Evolutionary conservation across 805 yeast species (phyloP), one percentile per base, ranked within the genome.

Genomic region (Nakazawaea holstii): DNA sequence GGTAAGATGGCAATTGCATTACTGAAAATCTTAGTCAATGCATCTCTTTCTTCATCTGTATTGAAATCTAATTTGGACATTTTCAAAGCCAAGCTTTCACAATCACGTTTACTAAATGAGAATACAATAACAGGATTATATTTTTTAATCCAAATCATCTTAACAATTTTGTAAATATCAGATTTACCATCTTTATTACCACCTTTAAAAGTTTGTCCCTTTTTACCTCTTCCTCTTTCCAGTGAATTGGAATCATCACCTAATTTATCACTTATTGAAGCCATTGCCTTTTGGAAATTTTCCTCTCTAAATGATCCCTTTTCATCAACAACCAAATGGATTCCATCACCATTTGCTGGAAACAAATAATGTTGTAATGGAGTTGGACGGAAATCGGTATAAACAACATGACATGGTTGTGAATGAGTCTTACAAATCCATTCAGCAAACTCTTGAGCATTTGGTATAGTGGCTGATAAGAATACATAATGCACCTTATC

Each of bases 301-400:
- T 94, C 99, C 65, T 94, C 99, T 58, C 98, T 79, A 66, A 94
- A 94, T 5, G 86, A 80, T 39, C 97, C 91, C 70, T 92, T 91
- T 68, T 94, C 99, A 62, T 94, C 99, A 39, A 94, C 98, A 13
- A 94, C 99, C 55, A 94, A 74, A 65, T 94, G 96, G 49, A 94
- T 94, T 51, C 99, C 99, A 62, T 88, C 96, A 48, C 99, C 98
- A 49, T 91, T 95, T n/a, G 96, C 95, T 27, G 99, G 99, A 72
- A 94, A 94, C 46, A 94, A 70, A 59, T 94, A 94, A 69, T 94
- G 99, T 66, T 94, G 99, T 55, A 94, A 72, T 1, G 99, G 99
- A 6, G 99, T 94, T 35, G 99, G 99, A 65, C 99, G 84, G 77
- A 92, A 94, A 69, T 94, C 97, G 1, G 99, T 94, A 67, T 94